Evolutionary conservation across 139 green algal genomes (phyloP).

Genomic region (Chlorella ohadii): DNA sequence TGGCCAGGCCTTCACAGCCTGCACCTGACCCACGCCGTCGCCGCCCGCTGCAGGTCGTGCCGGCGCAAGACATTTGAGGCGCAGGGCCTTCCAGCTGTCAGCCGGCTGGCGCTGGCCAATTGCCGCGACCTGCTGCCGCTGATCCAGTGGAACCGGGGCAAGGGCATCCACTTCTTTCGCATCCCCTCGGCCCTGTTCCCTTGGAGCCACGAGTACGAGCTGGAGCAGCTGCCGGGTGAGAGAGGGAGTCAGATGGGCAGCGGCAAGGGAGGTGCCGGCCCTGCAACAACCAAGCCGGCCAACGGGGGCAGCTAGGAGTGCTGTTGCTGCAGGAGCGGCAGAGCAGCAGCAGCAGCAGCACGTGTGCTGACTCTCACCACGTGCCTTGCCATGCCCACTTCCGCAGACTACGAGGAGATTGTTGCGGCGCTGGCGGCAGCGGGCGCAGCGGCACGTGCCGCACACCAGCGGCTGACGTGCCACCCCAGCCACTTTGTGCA

Average conservation of each 20-base stretch:
- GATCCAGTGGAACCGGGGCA: constrained; percentile 66
- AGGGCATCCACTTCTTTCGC: constrained; percentile 75
- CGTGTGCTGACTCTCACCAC: too few relatives aligned
- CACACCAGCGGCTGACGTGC: constrained; percentile 55
- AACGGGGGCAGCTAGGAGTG: not conserved
- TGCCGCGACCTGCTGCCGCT: constrained; percentile 53
- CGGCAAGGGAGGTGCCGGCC: too few relatives aligned
- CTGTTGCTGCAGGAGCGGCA: not conserved
- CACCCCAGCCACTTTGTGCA: constrained; percentile 58
- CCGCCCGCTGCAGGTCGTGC: not conserved
- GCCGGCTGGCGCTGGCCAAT: constrained; percentile 66
- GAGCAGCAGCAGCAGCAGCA: too few relatives aligned
- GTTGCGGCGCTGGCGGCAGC: constrained; percentile 18
- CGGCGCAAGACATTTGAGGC: constrained; percentile 33
- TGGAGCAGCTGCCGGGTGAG: constrained; percentile 62
- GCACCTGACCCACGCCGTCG: not conserved
- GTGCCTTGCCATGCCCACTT: too few relatives aligned
- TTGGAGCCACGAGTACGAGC: constrained; percentile 59
- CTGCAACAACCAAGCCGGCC: not conserved
- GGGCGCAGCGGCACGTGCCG: constrained; percentile 52
- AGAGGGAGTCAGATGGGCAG: not conserved
- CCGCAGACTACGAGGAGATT: constrained; percentile 26
- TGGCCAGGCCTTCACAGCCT: not conserved
- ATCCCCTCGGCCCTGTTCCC: constrained; percentile 61
- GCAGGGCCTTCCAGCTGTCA: constrained; percentile 60